A percentile compares a stretch with the other conserved stretches of the same genome.
Evolutionary conservation across 768 basidiomycete genomes (phyloP).

Genomic region (Pleurotus giganteus): DNA sequence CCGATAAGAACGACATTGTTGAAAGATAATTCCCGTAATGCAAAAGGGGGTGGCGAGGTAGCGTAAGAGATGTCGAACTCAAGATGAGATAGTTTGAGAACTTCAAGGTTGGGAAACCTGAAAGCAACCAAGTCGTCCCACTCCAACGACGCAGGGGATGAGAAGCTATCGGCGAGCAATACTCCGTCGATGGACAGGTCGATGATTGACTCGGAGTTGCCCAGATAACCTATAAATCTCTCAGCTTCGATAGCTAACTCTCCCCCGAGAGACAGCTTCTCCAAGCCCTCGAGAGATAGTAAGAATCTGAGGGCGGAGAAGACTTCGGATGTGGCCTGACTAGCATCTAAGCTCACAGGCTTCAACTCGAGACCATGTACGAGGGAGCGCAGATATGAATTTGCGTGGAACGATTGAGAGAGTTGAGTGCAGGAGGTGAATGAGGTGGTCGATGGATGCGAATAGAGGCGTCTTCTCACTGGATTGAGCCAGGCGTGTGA

Average conservation of each 20-base stretch:
- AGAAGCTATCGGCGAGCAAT: slow-evolving; percentile 18
- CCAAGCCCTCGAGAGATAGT: slow-evolving; percentile 40
- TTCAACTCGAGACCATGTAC: slow-evolving; percentile 41
- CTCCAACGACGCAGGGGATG: slow-evolving; percentile 38
- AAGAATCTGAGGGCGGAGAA: slow-evolving; percentile 38
- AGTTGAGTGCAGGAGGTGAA: slow-evolving; percentile 40
- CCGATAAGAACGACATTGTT: slow-evolving; percentile 40
- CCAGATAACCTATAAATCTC: slow-evolving; percentile 42
- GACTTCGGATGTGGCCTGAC: slow-evolving; percentile 21
- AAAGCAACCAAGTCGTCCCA: slow-evolving; percentile 53
- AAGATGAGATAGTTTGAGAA: slow-evolving; percentile 40
- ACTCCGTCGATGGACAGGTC: slow-evolving; percentile 49
- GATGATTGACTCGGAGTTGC: slow-evolving; percentile 36
- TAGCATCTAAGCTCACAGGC: slow-evolving; percentile 18
- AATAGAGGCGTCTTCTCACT: slow-evolving; percentile 43
- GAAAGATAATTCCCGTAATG: slow-evolving; percentile 32
- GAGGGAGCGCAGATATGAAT: slow-evolving; percentile 31
- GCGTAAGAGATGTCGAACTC: slow-evolving; percentile 38
- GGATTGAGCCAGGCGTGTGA: slow-evolving; percentile 47
- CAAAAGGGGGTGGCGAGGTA: slow-evolving; percentile 21
- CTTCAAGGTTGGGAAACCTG: slow-evolving; percentile 41
- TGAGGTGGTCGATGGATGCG: slow-evolving; percentile 37
- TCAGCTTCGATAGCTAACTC: slow-evolving; percentile 45
- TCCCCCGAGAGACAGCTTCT: slow-evolving; percentile 45
- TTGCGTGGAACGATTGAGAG: slow-evolving; percentile 38